phyloP scores from a whole-genome alignment of 257 asterid species.

The Nicotiana benthamiana region DNA sequence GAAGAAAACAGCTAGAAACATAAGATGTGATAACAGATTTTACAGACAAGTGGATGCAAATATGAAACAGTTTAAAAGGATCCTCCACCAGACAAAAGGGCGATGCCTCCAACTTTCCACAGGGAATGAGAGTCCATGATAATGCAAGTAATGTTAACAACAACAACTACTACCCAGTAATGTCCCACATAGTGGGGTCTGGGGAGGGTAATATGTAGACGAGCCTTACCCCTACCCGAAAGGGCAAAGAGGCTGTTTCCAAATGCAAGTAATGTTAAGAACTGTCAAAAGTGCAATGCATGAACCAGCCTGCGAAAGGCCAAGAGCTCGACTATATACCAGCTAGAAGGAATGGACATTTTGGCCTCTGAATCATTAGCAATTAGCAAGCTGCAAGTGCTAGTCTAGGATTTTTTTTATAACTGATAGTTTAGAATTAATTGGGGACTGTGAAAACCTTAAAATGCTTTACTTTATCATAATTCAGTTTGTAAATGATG shows the following conservation, averaged over 20 bases:
- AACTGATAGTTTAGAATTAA: neutral
- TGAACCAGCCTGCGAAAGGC: neutral
- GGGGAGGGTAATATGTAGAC: too few species aligned
- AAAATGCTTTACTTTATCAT: neutral
- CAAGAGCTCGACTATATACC: neutral
- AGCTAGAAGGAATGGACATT: neutral
- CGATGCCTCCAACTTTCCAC: neutral
- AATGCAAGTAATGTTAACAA: neutral
- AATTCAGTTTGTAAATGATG: neutral
- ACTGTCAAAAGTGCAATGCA: neutral
- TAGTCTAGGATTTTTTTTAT: neutral
- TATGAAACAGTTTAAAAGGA: neutral
- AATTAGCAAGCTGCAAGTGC: neutral
- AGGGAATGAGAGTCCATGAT: neutral
- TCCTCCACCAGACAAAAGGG: neutral
- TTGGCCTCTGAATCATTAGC: neutral
- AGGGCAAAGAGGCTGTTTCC: too few species aligned
- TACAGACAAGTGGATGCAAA: neutral
- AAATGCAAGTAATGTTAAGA: neutral
- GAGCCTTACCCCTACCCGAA: too few species aligned
- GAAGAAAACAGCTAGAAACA: neutral
- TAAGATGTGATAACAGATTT: neutral
- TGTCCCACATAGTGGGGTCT: too few species aligned
- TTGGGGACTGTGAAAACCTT: neutral
- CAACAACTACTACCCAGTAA: too few species aligned